Evolutionary conservation across 2,329 filamentous ascomycete genomes (phyloP), one percentile per base, ranked within the genome.

Genomic region (Talaromyces sp.): DNA sequence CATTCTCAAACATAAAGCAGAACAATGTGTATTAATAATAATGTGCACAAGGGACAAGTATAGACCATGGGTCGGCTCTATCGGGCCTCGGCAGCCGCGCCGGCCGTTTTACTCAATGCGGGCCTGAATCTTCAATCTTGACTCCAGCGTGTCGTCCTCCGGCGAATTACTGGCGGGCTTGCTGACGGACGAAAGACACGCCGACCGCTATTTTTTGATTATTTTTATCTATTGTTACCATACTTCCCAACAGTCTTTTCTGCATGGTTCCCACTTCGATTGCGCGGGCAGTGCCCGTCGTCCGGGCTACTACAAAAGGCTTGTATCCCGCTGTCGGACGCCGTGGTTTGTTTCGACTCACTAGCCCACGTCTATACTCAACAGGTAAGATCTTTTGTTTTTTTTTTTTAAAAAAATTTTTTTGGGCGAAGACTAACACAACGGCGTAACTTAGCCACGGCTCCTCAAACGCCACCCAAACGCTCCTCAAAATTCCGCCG

Each of bases 401-500:
- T n/a, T 17, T 22, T 22, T 13, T 36, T 36, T 17, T 33, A 11
- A 17, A 10, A 3, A 13, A 15, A 30, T 30, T 7, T 22, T 22
- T 22, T 22, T 22, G 22, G 22, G 22, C 22, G 30, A 32, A 36
- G 13, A 36, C 33, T 36, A 13, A 36, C 33, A 36, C 28, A 7
- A 8, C 8, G 28, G 28, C 6, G 28, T 30, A 7, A 30, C 28
- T 7, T 4, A 36, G 33, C 13, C 15, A 36, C 32, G 2, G 9
- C 32, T 10, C 32, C 32, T 32, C 30, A 32, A 36, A 15, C 15
- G 15, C 36, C 36, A 17, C 15, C 36, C 6, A 39, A 69, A 57
- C 65, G 68, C 13, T 67, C 65, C 33, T 74, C 72, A 17, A 68
- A 71, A 25, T 52, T 77, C 47, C 70, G 72, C 49, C 73, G 74